Conservation (phyloP, 2,329 filamentous ascomycete genomes). For the Chalaropsis ovoidea region DNA sequence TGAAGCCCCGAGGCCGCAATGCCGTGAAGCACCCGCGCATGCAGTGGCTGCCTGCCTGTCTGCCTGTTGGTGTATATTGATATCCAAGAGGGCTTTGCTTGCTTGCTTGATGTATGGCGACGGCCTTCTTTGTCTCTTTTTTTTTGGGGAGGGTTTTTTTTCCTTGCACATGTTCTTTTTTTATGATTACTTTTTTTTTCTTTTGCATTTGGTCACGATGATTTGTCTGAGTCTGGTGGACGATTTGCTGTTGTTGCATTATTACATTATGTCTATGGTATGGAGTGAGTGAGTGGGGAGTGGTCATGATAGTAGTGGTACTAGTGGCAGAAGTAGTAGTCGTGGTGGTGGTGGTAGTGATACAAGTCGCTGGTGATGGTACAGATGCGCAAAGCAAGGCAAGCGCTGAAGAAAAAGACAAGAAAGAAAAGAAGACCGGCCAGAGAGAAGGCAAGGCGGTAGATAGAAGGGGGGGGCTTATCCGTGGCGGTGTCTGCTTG, state of each 20-base stretch:
- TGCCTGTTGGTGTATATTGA: conserved; percentile 1
- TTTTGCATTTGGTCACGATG: background rate
- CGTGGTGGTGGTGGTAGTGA: background rate
- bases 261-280: conserved; percentile 10
- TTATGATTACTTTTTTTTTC: background rate
- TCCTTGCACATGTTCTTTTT: background rate
- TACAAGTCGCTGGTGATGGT: conserved; percentile 4
- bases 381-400: background rate
- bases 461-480: no score
- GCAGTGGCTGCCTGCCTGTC: background rate
- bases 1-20: no score
- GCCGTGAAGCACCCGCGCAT: background rate
- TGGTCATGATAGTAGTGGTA: conserved; percentile 4
- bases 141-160: background rate
- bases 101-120: background rate
- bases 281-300: background rate
- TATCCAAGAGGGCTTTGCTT: conserved; percentile 5
- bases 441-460: no score
- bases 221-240: no score
- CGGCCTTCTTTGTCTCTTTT: background rate
- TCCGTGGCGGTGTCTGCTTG: no score
- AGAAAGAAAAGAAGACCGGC: background rate
- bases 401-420: conserved; percentile 8
- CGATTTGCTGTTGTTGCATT: background rate
- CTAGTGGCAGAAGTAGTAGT: background rate